A percentile compares a stretch with the other conserved stretches of the same genome.
Conservation (phyloP, 2,329 filamentous ascomycete species). For the Bipolaris oryzae region DNA sequence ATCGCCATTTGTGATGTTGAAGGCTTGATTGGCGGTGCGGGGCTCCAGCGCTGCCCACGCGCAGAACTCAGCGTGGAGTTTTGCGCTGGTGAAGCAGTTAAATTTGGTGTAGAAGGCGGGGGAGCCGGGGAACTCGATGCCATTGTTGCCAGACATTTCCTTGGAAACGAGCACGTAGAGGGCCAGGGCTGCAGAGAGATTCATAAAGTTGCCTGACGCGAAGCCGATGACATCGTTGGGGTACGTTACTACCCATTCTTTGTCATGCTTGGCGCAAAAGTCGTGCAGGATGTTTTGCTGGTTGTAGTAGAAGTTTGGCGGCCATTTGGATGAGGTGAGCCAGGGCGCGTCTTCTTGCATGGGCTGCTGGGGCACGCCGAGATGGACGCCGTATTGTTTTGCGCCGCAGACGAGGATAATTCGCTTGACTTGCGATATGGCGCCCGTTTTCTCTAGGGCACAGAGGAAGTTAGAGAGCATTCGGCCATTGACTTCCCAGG, state of each 20-base stretch:
- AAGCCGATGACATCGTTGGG: slow-evolving; percentile 56
- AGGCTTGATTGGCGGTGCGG: slow-evolving; percentile 48
- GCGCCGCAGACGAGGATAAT: slow-evolving; percentile 57
- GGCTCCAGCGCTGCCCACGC: slow-evolving; percentile 43
- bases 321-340: slow-evolving; percentile 45
- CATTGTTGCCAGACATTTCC: slow-evolving; percentile 24
- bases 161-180: slow-evolving; percentile 38
- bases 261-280: slow-evolving; percentile 35
- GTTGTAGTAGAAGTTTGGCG: slow-evolving; percentile 59
- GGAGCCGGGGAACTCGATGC: slow-evolving; percentile 36
- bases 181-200: slow-evolving; percentile 36
- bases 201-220: slow-evolving; percentile 50
- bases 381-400: slow-evolving; percentile 62
- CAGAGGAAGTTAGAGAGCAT: slow-evolving; percentile 58
- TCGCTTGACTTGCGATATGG: slow-evolving; percentile 52
- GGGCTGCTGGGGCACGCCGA: slow-evolving; percentile 56
- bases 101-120: slow-evolving; percentile 38
- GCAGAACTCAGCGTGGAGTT: slow-evolving; percentile 39
- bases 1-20: slow-evolving; percentile 54
- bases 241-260: slow-evolving; percentile 53
- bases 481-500: slow-evolving; percentile 49
- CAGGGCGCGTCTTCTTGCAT: slow-evolving; percentile 56
- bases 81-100: slow-evolving; percentile 35
- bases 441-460: slow-evolving; percentile 53
- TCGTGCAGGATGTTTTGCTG: slow-evolving; percentile 54